A percentile compares a stretch with the other conserved stretches of the same genome.
phyloP scores from a whole-genome alignment of 495 filamentous ascomycete genomes.

The Gamarada debralockiae region DNA sequence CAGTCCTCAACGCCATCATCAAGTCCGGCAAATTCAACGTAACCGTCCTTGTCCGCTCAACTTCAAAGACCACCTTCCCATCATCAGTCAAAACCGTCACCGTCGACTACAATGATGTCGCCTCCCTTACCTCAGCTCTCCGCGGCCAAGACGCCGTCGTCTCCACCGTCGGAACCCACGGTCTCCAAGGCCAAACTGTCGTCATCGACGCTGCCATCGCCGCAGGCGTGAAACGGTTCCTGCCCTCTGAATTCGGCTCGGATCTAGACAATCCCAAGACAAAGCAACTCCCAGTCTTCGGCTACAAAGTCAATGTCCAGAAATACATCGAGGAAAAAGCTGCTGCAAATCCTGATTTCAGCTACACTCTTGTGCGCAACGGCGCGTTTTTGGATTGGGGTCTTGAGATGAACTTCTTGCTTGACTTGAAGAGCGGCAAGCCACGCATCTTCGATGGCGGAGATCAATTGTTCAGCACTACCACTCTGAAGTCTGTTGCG shows the following conservation, averaged over 20 bases:
- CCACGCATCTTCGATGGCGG: slow-evolving; percentile 36
- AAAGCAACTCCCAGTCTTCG: slow-evolving; percentile 35
- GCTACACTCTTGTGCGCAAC: slow-evolving; percentile 38
- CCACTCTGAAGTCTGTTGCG: slow-evolving; percentile 35
- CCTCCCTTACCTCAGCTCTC: slow-evolving; percentile 46
- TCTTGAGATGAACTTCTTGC: slow-evolving; percentile 32
- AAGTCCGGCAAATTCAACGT: slow-evolving; percentile 50
- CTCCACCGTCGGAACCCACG: slow-evolving; percentile 41
- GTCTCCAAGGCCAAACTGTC: slow-evolving; percentile 31
- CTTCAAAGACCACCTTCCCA: slow-evolving; percentile 35
- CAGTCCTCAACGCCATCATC: slow-evolving; percentile 50
- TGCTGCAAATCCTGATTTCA: slow-evolving; percentile 22
- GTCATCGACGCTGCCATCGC: slow-evolving; percentile 59
- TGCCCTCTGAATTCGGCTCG: slow-evolving; percentile 62
- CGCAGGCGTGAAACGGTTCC: slow-evolving; percentile 55
- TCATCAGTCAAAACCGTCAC: slow-evolving; percentile 33
- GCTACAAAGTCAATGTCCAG: slow-evolving; percentile 36
- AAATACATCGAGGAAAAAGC: slow-evolving; percentile 36
- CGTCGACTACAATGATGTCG: slow-evolving; percentile 52
- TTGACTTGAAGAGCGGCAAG: slow-evolving; percentile 31
- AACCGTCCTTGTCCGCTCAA: slow-evolving; percentile 51
- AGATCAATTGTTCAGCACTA: slow-evolving; percentile 32
- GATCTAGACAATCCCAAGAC: slow-evolving; percentile 34
- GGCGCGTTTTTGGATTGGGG: slow-evolving; percentile 47
- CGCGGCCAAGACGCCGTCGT: slow-evolving; percentile 55